Evolutionary conservation across 495 filamentous ascomycete genomes (phyloP).

Genomic region (Tuber aestivum): DNA sequence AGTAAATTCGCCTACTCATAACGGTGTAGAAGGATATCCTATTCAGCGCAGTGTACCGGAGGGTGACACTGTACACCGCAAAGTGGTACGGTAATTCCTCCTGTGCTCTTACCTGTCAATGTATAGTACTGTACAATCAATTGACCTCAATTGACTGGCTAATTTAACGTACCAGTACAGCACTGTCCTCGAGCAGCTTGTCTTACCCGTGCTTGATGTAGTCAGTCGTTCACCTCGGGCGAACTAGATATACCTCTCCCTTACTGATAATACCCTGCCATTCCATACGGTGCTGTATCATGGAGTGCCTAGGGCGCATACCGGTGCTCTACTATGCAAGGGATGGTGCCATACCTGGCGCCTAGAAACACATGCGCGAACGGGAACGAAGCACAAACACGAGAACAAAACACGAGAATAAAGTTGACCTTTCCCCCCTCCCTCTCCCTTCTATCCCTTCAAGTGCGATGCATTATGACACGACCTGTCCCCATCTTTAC

Average conservation of each 20-base stretch:
- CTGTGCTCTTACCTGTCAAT: not conserved
- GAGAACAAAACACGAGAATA: not conserved
- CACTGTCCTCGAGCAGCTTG: not conserved
- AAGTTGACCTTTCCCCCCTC: not conserved
- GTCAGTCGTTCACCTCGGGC: not conserved
- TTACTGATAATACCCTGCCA: not conserved
- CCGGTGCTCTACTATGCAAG: not conserved
- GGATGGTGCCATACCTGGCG: not conserved
- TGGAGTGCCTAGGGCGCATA: not conserved
- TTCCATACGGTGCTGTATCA: not conserved
- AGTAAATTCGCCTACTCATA: not conserved
- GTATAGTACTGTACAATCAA: not conserved
- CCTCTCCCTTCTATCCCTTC: not conserved
- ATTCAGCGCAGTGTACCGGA: not conserved
- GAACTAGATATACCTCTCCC: not conserved
- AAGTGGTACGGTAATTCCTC: not conserved
- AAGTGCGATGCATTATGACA: not conserved
- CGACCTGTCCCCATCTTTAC: not conserved
- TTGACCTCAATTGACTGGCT: not conserved
- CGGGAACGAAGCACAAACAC: not conserved
- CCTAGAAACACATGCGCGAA: not conserved
- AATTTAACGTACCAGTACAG: not conserved
- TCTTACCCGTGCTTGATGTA: not conserved
- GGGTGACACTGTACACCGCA: not conserved
- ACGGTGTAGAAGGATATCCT: not conserved